Evolutionary conservation across 805 yeast genomes (phyloP).

Genomic region (Wilhelminamyces savonicus): DNA sequence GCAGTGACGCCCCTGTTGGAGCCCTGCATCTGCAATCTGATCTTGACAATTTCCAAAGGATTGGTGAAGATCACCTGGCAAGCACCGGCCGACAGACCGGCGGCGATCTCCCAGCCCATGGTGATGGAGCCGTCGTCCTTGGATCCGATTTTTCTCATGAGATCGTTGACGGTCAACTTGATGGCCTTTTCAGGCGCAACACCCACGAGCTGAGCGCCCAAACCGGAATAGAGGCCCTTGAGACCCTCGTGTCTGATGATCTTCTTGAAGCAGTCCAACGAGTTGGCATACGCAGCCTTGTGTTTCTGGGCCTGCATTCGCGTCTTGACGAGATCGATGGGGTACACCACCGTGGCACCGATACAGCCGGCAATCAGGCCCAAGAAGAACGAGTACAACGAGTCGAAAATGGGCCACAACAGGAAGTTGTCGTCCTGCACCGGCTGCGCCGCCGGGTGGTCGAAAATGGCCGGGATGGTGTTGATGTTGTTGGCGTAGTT

Average conservation of each 20-base stretch:
- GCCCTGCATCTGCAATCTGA: constrained; percentile 91
- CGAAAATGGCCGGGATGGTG: constrained; percentile 32
- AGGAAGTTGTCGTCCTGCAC: constrained; percentile 33
- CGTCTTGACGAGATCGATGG: constrained; percentile 92
- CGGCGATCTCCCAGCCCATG: constrained; percentile 63
- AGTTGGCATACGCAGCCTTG: constrained; percentile 64
- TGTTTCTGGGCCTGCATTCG: constrained; percentile 95
- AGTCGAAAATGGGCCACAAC: constrained; percentile 52
- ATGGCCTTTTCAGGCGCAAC: constrained; percentile 99
- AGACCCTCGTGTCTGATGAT: constrained; percentile 74
- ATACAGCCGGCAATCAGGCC: constrained; percentile 97
- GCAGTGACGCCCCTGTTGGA: constrained; percentile 39
- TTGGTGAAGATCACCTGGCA: constrained; percentile 95
- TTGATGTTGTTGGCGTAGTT: constrained; percentile 31
- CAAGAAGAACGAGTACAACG: constrained; percentile 77
- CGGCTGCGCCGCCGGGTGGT: constrained; percentile 37
- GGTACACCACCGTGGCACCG: constrained; percentile 97
- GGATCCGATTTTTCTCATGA: constrained; percentile 69
- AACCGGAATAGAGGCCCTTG: constrained; percentile 83
- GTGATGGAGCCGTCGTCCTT: constrained; percentile 32
- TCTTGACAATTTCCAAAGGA: constrained; percentile 93
- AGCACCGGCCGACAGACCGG: constrained; percentile 94
- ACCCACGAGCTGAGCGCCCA: constrained; percentile 91
- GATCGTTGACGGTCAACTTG: constrained; percentile 88
- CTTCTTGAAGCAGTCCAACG: constrained; percentile 79